Base-by-base conservation (phyloP, 225 moss, liverwort and hornwort genomes). In the Takakia lepidozioides region DNA sequence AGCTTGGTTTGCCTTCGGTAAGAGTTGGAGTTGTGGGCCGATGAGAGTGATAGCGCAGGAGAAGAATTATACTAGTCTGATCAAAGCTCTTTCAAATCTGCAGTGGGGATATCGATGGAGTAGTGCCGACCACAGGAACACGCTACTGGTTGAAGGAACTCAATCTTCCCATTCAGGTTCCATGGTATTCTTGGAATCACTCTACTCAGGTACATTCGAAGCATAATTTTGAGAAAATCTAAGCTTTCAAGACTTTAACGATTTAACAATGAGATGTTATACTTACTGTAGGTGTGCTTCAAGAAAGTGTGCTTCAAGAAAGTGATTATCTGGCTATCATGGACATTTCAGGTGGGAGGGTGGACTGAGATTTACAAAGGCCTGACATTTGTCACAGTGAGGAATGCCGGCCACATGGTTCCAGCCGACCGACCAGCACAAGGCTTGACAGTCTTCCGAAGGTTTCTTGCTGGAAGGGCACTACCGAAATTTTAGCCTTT, bases 261-360 rank as follows among this genome's bases (percentile, higher is more conserved):
- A 5, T 23, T 1, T 25, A 19, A 13, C 20, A 21, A 19, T 19
- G 47, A 8, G 13, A 19, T 15, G 4, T 19, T 29, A 15, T 29
- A 51, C 51, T 17, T 54, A 1, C 32, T 29, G 32, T 15, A 25
- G 24, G 9, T 1, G 29, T n/a, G 4, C 9, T 34, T 7, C 16
- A 28, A 5, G 14, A 14, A 51, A 6, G 16, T 48, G 8, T 26
- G 14, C 26, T 2, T 40, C n/a, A 23, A 32, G 38, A 30, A 27
- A 21, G 20, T 25, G 32, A 19, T 29, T 45, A 18, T 20, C n/a
- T 43, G 24, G 32, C 49, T 15, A 40, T 25, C 11, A 35, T 35
- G 54, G n/a, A n/a, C n/a, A n/a, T n/a, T n/a, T n/a, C 81, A 93
- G 89, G 93, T 93, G 1, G 93, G 95, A 71, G 95, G 95, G 29